phyloP scores from a whole-genome alignment of 257 asterid genomes.

The Gardenia jasminoides region DNA sequence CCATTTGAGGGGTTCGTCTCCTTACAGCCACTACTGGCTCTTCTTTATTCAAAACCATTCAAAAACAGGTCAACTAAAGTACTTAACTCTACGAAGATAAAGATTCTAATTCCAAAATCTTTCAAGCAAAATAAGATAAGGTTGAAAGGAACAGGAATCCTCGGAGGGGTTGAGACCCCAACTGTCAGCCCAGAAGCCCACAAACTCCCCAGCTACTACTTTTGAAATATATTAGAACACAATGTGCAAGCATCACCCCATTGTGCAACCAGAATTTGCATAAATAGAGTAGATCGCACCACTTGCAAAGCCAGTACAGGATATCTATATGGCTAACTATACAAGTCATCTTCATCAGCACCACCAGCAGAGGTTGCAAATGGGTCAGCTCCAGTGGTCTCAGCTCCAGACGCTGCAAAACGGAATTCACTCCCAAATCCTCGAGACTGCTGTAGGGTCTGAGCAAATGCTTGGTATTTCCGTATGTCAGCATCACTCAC shows the following conservation, averaged over 20 bases:
- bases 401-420: constrained; percentile 40
- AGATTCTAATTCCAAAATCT: neutral
- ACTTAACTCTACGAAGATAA: neutral
- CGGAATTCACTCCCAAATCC: constrained; percentile 70
- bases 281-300: neutral
- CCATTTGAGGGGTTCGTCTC: neutral
- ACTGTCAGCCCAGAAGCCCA: neutral
- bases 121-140: neutral
- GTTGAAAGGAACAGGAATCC: neutral
- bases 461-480: constrained; percentile 67
- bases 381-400: constrained; percentile 40
- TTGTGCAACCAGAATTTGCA: neutral
- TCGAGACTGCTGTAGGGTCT: constrained; percentile 62
- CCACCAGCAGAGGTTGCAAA: constrained; percentile 47
- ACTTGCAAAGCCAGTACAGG: neutral
- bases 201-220: neutral
- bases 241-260: neutral
- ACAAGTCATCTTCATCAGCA: constrained; percentile 61
- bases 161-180: neutral
- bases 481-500: constrained; percentile 76
- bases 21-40: neutral
- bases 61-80: neutral
- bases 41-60: neutral
- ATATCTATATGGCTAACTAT: constrained; percentile 27
- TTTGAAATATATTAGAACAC: neutral